Evolutionary conservation across 805 yeast genomes (phyloP), one percentile per base, ranked within the genome.

Genomic region (Ascoidea asiatica): DNA sequence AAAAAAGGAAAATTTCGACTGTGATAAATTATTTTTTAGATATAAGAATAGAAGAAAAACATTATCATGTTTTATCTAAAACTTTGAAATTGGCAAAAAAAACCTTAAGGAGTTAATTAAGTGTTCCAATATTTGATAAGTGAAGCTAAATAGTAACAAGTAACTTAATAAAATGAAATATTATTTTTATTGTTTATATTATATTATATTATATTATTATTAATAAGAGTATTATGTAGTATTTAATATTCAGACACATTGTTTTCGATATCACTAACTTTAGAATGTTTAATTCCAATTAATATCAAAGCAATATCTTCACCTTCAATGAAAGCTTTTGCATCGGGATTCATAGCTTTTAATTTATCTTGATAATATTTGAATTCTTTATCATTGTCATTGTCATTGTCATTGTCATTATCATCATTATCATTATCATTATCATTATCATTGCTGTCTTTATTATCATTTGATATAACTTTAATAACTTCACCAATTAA

Each of bases 181-280:
- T n/a, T n/a, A n/a, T n/a, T n/a, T n/a, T n/a, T n/a, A n/a, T n/a
- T n/a, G n/a, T n/a, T n/a, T n/a, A n/a, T n/a, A n/a, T n/a, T n/a
- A n/a, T n/a, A n/a, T n/a, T n/a, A n/a, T n/a, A n/a, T n/a, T n/a
- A n/a, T n/a, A n/a, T n/a, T n/a, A n/a, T n/a, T n/a, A n/a, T n/a
- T n/a, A n/a, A n/a, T n/a, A n/a, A n/a, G n/a, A n/a, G n/a, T n/a
- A n/a, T n/a, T n/a, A n/a, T n/a, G n/a, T n/a, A n/a, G n/a, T n/a
- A n/a, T n/a, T 43, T 49, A 46, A 45, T 58, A 60, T 37, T 54
- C 51, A 35, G 58, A 56, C 21, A 74, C 69, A 51, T 81, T 79
- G 59, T 83, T 78, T 41, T 81, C 76, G 6, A 77, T 71, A 55
- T 89, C 96, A 11, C 94, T 85, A 20, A 88, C 83, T 54, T 81